Base-by-base conservation (phyloP, 441 rosid species). In the Bruguiera hainesii region DNA sequence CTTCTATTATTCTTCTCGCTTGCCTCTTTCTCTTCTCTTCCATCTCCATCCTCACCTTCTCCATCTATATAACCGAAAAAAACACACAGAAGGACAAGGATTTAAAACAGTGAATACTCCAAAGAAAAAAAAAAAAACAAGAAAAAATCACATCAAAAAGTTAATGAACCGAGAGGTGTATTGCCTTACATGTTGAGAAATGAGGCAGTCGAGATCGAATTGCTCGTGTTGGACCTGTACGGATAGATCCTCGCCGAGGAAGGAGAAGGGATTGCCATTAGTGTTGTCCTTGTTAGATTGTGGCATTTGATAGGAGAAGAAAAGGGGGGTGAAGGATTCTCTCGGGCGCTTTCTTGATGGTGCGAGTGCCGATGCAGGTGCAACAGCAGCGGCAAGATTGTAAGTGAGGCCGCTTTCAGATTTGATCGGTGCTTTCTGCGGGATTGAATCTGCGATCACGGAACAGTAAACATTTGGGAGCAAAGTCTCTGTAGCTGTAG, bases 161-260 rank as follows among this genome's bases (percentile, higher is more conserved):
- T 23, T 26, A 5, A 20, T 9, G 10, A 9, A 53, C 15, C 0
- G 15, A 53, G 3, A 3, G 16, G 28, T 26, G 28, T 23, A 21
- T 42, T 3, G 48, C 52, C 85, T 75, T 83, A 91, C 97, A 60
- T 91, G 96, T 60, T 83, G 90, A 37, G 84, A 78, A 64, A 91
- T 56, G 60, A 89, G 85, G 20, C 68, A 81, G 67, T 91, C 87
- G 71, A 79, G 49, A n/a, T 91, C 91, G 21, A 83, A 52, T 50
- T 87, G 90, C 46, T 89, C 90, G 18, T 83, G 91, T 33, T 85
- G 85, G 69, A 91, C 80, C 76, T 86, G 88, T 6, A 80, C 78
- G 9, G 88, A 86, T 35, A 89, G 29, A 69, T 91, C 89, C 49
- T 87, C 84, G 49, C 91, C 96, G 2, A 91, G 83, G 65, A 89